A percentile compares a stretch with the other conserved stretches of the same genome.
Evolutionary conservation across 208 protist genomes (phyloP).

Genomic region (Acanthamoeba polyphaga): DNA sequence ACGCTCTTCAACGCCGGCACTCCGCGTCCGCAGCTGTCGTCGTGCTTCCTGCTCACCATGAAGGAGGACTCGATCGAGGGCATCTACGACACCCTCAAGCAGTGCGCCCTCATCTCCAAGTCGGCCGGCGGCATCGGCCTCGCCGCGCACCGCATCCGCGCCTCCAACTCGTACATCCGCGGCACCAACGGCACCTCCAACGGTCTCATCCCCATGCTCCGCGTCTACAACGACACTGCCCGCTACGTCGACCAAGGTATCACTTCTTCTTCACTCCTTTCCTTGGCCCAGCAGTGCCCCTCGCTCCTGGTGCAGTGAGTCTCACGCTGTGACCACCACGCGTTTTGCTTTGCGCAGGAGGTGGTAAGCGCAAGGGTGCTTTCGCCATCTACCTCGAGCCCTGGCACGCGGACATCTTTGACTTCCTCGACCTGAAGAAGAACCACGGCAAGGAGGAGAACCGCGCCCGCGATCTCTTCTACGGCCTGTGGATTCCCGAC

Average conservation of each 20-base stretch:
- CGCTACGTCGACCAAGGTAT: conserved; percentile 97
- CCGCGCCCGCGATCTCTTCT: conserved; percentile 98
- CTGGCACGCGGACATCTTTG: conserved; percentile 99
- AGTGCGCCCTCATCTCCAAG: conserved; percentile 98
- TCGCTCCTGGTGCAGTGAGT: conserved; percentile 62
- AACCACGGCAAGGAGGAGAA: conserved; percentile 98
- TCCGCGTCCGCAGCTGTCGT: conserved; percentile 96
- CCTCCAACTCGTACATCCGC: conserved; percentile 97
- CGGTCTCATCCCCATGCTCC: conserved; percentile 99
- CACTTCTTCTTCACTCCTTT: too few relatives aligned
- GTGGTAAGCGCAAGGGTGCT: conserved; percentile 98
- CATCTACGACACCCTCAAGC: conserved; percentile 99
- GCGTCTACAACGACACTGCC: conserved; percentile 99
- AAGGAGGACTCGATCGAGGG: conserved; percentile 99
- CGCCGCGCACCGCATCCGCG: conserved; percentile 97
- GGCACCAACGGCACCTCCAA: conserved; percentile 98
- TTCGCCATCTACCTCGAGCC: conserved; percentile 99
- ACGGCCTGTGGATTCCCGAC: conserved; percentile 99
- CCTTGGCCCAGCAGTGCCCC: rapidly evolving
- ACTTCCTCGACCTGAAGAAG: conserved; percentile 98
- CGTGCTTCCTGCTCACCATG: conserved; percentile 98
- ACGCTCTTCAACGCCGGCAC: conserved; percentile 99
- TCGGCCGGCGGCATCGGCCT: conserved; percentile 98
- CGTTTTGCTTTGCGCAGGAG: conserved; percentile 85
- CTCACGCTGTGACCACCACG: background rate